Conservation (phyloP, 2,329 filamentous ascomycete genomes). For the Colletotrichum sp. region DNA sequence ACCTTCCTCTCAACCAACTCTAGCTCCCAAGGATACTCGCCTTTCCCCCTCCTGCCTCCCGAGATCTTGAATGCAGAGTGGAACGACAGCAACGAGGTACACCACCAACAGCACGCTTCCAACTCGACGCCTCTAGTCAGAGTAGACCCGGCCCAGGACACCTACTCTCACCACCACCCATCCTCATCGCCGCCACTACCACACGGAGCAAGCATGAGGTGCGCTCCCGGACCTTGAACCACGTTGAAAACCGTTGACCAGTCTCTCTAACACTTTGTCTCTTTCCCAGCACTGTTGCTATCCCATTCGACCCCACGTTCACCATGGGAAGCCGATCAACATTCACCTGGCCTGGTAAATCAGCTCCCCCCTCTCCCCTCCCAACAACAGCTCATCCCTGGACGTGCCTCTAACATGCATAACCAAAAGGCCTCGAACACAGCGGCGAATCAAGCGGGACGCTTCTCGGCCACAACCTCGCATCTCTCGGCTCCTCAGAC, state of each 20-base stretch:
- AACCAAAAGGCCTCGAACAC: constrained; percentile 33
- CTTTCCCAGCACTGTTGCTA: constrained; percentile 48
- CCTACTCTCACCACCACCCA: constrained; percentile 23
- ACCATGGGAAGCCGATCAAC: constrained; percentile 55
- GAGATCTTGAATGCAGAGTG: constrained; percentile 34
- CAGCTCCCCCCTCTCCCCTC: background rate
- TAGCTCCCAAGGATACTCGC: constrained; percentile 26
- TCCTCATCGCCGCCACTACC: constrained; percentile 21
- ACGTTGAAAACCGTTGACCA: constrained; percentile 17
- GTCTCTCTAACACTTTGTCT: constrained; percentile 6
- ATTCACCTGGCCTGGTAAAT: constrained; percentile 55
- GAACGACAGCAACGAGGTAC: constrained; percentile 26
- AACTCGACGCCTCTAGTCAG: constrained; percentile 31
- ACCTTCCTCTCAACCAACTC: constrained; percentile 26
- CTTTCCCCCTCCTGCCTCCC: constrained; percentile 32
- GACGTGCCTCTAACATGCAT: background rate
- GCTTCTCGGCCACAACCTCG: constrained; percentile 49
- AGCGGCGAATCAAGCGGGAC: constrained; percentile 13
- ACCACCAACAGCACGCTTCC: constrained; percentile 22
- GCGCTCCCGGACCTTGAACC: constrained; percentile 20
- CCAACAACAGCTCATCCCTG: background rate
- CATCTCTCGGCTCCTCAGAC: constrained; percentile 54
- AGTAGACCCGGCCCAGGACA: constrained; percentile 35
- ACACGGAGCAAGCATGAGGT: constrained; percentile 41
- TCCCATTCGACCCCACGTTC: constrained; percentile 57